Base-by-base conservation (phyloP, 345 rosid species). In the Salix brachista region DNA sequence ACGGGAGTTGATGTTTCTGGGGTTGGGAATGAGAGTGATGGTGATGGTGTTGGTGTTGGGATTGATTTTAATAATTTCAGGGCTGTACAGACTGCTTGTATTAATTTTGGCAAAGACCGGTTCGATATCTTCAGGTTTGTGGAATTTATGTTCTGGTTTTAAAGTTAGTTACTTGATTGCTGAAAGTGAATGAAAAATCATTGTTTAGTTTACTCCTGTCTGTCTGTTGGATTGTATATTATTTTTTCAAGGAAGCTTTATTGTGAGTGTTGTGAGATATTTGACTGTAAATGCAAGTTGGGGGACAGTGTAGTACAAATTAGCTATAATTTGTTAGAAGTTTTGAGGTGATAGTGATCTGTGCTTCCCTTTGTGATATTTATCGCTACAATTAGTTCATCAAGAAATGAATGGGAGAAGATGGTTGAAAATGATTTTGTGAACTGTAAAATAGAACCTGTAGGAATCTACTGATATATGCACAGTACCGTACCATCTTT, bases 41-140 rank as follows among this genome's bases (percentile, higher is more conserved):
- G 65, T 67, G 84, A 81, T 32, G 84, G 83, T 72, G 83, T 48
- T 32, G 84, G 83, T 72, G 83, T 48, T 69, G 92, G 83, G 68
- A 75, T 82, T 80, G 92, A 93, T 85, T 76, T 89, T 46, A 91
- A 84, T 67, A 95, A 96, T 86, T 87, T 85, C 74, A 91, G 81
- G 87, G 84, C 90, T 41, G 94, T 96, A 64, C 94, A 92, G 75
- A 88, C 84, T 68, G 99, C 99, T 69, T 91, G 91, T 76, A 50
- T 92, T 78, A 93, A 92, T 87, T 92, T 96, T 41, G 99, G 99
- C 69, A 96, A 93, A 74, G 97, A 94, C 86, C 96, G 98, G 69
- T 96, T 96, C 58, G 99, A 96, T 84, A 95, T 93, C 65, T 77
- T 95, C 81, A 95, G 99, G 99, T 95, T 84, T 62, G 90, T 70